A percentile compares a stretch with the other conserved stretches of the same genome.
Evolutionary conservation across 1,284 basidiomycete species (phyloP).

Genomic region (Moniliella sp.): DNA sequence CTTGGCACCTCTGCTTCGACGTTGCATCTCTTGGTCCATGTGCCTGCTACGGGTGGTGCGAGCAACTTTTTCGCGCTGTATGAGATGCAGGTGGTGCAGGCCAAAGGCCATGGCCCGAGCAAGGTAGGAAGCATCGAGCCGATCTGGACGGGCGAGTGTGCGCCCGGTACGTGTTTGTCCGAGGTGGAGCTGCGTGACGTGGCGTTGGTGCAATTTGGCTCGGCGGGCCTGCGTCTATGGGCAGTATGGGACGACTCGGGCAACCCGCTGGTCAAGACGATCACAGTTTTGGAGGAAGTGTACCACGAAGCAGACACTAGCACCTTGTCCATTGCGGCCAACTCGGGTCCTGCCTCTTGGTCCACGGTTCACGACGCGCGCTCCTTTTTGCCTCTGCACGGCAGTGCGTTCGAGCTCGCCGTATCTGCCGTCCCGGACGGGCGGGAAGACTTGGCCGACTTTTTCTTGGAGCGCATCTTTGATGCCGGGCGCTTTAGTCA

Average conservation of each 20-base stretch:
- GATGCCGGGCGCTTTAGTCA: background rate
- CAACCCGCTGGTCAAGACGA: background rate
- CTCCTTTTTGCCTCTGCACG: background rate
- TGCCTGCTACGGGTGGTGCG: background rate
- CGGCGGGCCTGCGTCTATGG: background rate
- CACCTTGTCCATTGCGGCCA: background rate
- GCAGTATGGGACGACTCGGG: background rate
- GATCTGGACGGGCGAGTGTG: background rate
- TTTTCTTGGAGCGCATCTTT: background rate
- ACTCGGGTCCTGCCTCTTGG: background rate
- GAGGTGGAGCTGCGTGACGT: background rate
- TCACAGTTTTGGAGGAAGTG: background rate
- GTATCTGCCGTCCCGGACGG: background rate
- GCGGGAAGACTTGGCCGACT: background rate
- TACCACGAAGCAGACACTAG: background rate
- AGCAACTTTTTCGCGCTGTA: background rate
- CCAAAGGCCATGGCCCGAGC: background rate
- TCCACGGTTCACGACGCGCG: background rate
- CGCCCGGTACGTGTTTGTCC: background rate
- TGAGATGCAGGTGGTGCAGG: background rate
- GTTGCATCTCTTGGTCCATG: background rate
- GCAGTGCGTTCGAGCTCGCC: background rate
- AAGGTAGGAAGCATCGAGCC: background rate
- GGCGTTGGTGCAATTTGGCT: background rate
- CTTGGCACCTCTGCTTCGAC: background rate